Evolutionary conservation across 805 yeast species (phyloP).

Genomic region (Lachancea kluyveri): DNA sequence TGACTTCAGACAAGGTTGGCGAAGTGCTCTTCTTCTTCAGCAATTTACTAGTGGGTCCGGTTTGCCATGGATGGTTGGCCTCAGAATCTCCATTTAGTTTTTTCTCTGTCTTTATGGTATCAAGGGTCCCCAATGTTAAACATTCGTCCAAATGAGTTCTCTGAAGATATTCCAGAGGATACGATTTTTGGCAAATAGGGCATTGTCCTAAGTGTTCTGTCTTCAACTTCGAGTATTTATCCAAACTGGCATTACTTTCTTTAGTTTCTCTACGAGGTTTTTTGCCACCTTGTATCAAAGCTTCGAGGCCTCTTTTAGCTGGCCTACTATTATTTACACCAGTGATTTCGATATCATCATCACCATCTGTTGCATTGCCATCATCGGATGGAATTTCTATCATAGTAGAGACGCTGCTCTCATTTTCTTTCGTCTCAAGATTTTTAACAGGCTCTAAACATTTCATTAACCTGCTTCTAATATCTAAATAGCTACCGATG

Average conservation of each 20-base stretch:
- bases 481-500: constrained; percentile 42
- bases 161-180: constrained; percentile 53
- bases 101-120: neutral
- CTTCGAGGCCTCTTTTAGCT: constrained; percentile 5
- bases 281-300: neutral
- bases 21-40: too few species aligned
- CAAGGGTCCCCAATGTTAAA: constrained; percentile 27
- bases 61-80: too few species aligned
- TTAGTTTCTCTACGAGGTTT: constrained; percentile 3
- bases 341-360: constrained; percentile 28
- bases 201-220: constrained; percentile 41
- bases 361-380: constrained; percentile 17
- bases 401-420: constrained; percentile 15
- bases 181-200: constrained; percentile 56
- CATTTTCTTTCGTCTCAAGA: constrained; percentile 4
- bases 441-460: constrained; percentile 14
- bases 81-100: too few species aligned
- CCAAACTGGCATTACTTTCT: neutral
- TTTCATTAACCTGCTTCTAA: constrained; percentile 37
- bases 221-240: constrained; percentile 3
- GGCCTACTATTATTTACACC: constrained; percentile 22
- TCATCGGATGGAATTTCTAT: constrained; percentile 29
- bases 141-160: constrained; percentile 59
- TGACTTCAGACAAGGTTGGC: too few species aligned
- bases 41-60: too few species aligned